Conservation (phyloP, 257 asterid genomes). For the Forsythia viridissima region DNA sequence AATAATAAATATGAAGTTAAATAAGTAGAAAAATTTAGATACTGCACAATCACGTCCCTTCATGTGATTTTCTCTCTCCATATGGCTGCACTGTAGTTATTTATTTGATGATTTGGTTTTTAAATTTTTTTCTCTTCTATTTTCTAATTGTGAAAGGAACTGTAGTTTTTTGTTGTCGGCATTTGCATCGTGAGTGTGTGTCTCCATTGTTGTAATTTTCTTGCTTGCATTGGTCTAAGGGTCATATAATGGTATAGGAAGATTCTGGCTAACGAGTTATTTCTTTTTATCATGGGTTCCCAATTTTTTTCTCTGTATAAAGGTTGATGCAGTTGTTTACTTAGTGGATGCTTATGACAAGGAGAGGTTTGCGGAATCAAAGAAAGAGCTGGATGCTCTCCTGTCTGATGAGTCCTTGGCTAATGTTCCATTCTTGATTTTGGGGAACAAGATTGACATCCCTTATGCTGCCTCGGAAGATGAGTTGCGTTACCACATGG, state of each 20-base stretch:
- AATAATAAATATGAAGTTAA: no score
- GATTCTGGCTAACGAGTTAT: not conserved
- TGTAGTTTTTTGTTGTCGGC: not conserved
- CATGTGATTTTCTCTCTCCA: not conserved
- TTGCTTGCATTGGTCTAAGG: not conserved
- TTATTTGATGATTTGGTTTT: not conserved
- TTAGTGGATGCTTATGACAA: conserved; percentile 77
- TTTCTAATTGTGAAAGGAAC: not conserved
- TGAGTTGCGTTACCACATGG: conserved; percentile 67
- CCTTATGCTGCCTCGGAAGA: conserved; percentile 86
- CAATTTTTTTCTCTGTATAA: conserved; percentile 19
- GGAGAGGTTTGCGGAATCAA: conserved; percentile 80
- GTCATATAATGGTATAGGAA: not conserved
- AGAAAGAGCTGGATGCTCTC: conserved; percentile 79
- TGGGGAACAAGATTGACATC: conserved; percentile 86
- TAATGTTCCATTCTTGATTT: conserved; percentile 70
- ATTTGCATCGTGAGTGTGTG: not conserved
- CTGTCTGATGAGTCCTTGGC: conserved; percentile 77
- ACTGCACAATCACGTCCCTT: not conserved
- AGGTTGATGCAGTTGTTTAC: conserved; percentile 89
- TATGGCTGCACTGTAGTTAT: not conserved
- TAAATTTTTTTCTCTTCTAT: not conserved
- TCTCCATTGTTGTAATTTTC: conserved; percentile 11
- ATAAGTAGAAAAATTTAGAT: not conserved
- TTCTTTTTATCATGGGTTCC: not conserved